Evolutionary conservation across 1,139 yeast genomes (phyloP), one percentile per base, ranked within the genome.

Genomic region (Debaryomyces nepalensis): DNA sequence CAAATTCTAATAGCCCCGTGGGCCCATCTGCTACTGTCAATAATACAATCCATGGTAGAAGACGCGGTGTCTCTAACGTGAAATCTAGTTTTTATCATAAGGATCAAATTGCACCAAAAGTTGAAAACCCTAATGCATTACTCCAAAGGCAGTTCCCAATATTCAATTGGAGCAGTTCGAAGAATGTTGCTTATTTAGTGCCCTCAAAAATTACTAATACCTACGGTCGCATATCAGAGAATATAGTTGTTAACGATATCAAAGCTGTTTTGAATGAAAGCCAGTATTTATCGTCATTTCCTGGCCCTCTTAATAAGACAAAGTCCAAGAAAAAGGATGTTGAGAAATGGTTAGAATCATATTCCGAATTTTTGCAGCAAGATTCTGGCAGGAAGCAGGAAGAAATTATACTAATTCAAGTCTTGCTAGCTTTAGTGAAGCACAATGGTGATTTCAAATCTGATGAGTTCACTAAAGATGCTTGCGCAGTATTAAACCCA

Each of bases 61-160:
- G 57, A 2, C 55, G 72, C 29, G 68, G 66, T 1, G 44, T 57
- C 11, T 66, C 74, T 0, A 65, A 59, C 34, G 52, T 68, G 1
- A 57, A 55, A 37, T 51, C 59, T 3, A 64, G 59, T 23, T 55
- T 64, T 14, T 66, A 66, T 44, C 43, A 47, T 4, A 51, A 52
- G 21, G 33, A 30, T 11, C 22, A 37, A 11, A 58, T 64, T 4
- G 55, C 58, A 4, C 57, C 62, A 1, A 64, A 62, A 44, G 58
- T 61, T 14, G 57, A 53, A 26, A 62, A 72, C 44, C 76, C 77
- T 1, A 61, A 61, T 20, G 65, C 70, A 5, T 54, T 68, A 35
- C 55, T 57, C 22, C 73, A 71, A 40, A 70, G 87, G 44, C 96
- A 88, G 58, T 87, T 86, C 60, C 96, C 96, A 0, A 61, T 90